A percentile compares a stretch with the other conserved stretches of the same genome.
phyloP scores from a whole-genome alignment of 2,329 filamentous ascomycete species.

The Hirsutella thompsonii region DNA sequence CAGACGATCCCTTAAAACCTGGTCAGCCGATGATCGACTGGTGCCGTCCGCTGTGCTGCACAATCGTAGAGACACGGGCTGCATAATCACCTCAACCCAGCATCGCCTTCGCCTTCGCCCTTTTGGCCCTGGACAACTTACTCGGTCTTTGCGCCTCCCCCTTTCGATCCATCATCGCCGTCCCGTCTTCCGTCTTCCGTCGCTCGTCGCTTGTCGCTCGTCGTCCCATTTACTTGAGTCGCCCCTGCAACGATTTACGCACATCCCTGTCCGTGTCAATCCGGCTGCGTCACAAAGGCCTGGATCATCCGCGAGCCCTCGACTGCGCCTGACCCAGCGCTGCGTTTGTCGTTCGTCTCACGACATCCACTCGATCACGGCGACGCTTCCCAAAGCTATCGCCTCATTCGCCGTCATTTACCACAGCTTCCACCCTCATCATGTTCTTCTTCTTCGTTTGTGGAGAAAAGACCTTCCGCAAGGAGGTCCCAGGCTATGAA shows the following conservation, averaged over 20 bases:
- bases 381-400: neutral
- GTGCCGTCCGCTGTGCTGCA: no score
- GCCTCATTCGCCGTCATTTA: neutral
- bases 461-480: conserved; percentile 48
- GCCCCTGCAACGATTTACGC: neutral
- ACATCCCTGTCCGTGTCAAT: neutral
- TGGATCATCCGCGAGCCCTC: no score
- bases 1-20: no score
- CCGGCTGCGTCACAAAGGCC: neutral
- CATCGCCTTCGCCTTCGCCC: no score
- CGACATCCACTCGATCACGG: no score
- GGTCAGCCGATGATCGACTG: no score
- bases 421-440: neutral
- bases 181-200: neutral
- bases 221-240: neutral
- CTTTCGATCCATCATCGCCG: neutral
- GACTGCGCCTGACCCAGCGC: no score
- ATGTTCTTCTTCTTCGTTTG: conserved; percentile 54
- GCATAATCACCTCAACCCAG: no score
- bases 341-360: no score
- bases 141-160: neutral
- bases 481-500: conserved; percentile 47
- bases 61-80: no score
- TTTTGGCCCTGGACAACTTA: no score
- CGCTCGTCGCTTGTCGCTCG: neutral